Percentiles rank a stretch among this genome's conserved stretches.
Conservation (phyloP, 129 eudicot species). For the sunflower (Helianthus annuus) region DNA sequence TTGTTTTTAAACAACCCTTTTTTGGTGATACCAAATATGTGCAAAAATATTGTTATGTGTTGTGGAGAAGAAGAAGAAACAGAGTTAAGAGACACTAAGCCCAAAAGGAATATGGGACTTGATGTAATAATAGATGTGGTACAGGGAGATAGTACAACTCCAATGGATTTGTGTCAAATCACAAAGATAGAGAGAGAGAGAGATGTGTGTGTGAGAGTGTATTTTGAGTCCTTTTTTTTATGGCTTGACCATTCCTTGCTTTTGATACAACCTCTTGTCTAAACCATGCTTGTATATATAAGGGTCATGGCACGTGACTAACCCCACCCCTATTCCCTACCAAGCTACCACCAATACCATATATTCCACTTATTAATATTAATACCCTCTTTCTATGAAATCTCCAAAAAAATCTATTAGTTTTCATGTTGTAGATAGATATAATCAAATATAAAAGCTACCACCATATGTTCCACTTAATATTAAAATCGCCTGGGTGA, state of each 20-base stretch:
- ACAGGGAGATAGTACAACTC: constrained; percentile 15
- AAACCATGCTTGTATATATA: constrained; percentile 42
- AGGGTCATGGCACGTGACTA: constrained; percentile 49
- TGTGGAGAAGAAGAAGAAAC: constrained; percentile 19
- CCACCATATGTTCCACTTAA: too few species aligned
- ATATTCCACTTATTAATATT: neutral
- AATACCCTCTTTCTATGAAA: too few species aligned
- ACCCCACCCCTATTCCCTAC: constrained; percentile 39
- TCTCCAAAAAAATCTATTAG: too few species aligned
- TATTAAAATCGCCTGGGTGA: too few species aligned
- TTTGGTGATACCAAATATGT: too few species aligned
- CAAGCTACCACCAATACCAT: constrained; percentile 18
- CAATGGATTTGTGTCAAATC: constrained; percentile 42
- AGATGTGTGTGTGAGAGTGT: constrained; percentile 14
- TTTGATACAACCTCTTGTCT: constrained; percentile 22
- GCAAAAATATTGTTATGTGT: too few species aligned
- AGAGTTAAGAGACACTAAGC: constrained; percentile 10
- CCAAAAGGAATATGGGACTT: constrained; percentile 25
- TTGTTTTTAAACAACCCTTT: neutral
- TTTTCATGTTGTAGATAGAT: too few species aligned
- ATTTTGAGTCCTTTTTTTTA: constrained; percentile 27
- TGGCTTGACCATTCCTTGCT: constrained; percentile 25
- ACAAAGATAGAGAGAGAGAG: constrained; percentile 12
- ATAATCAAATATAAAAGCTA: too few species aligned
- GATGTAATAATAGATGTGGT: constrained; percentile 24